Base-by-base conservation (phyloP, 208 protist genomes). In the Trypanosoma cruzi region DNA sequence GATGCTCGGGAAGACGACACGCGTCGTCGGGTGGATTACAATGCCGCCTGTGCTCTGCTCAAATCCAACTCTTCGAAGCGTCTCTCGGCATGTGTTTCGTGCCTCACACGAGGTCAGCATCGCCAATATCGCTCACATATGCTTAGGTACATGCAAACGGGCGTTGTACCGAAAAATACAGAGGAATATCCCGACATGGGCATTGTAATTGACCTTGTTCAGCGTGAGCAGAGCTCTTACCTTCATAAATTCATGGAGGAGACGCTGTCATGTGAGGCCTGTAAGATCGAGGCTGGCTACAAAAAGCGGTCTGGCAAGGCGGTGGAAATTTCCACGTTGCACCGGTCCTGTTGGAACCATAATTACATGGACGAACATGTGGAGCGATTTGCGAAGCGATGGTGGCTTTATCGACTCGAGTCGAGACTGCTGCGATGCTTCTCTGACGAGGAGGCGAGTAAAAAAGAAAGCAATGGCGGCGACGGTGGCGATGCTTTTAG, bases 81-180 rank as follows among this genome's bases (percentile, higher is more conserved):
- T 24, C 72, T 79, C 22, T 73, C 71, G 20, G 79, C 73, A 28
- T 90, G 84, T 67, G 71, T 74, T 60, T 88, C 88, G 24, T 90
- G 80, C 53, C 63, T 93, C 2, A 90, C 88, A 24, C 61, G 55
- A 18, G 88, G 88, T 10, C 88, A 93, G 76, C 84, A 90, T 50
- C 75, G 40, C 32, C 82, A 81, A 40, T 93, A 90, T 64, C 76
- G 68, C 20, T 52, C 71, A 1, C 55, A 80, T 34, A 61, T 93
- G 42, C 16, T 70, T 16, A 65, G 68, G 40, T 84, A 79, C 71
- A 71, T 79, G 72, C 24, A 42, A 14, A 59, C 53, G 14, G 72
- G 72, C n/a, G 8, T 68, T 13, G 0, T 71, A 32, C 72, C 72
- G 22, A 65, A 67, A 16, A 22, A 56, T 3, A 67, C 52, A 26